A percentile compares a stretch with the other conserved stretches of the same genome.
Evolutionary conservation across 2,329 filamentous ascomycete species (phyloP).

Genomic region (Arthroderma sp.): DNA sequence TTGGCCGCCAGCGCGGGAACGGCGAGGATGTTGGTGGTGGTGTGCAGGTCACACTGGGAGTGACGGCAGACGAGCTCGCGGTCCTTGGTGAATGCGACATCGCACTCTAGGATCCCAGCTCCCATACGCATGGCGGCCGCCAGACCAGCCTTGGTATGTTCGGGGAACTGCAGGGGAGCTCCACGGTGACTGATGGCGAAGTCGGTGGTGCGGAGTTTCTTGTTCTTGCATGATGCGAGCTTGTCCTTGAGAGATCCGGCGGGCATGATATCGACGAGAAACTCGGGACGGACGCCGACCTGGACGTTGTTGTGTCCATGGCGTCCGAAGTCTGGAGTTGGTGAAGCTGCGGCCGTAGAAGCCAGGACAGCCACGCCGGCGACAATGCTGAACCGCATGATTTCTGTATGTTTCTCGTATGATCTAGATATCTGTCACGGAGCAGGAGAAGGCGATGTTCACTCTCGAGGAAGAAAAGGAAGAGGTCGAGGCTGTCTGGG

Average conservation of each 20-base stretch:
- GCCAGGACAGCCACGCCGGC: neutral
- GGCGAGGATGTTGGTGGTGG: constrained; percentile 54
- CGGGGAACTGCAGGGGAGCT: constrained; percentile 51
- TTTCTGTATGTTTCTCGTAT: too few relatives aligned
- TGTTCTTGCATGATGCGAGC: constrained; percentile 48
- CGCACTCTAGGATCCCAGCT: constrained; percentile 55
- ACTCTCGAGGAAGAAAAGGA: too few relatives aligned
- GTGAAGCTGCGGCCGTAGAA: neutral
- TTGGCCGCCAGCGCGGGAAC: constrained; percentile 52
- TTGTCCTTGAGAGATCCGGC: constrained; percentile 47
- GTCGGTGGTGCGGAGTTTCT: constrained; percentile 39
- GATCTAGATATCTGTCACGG: too few relatives aligned
- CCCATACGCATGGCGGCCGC: constrained; percentile 56
- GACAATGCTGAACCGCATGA: too few relatives aligned
- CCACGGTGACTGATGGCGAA: constrained; percentile 55
- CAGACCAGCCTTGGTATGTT: constrained; percentile 50
- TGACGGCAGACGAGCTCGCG: constrained; percentile 56
- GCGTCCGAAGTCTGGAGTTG: neutral
- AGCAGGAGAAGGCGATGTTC: too few relatives aligned
- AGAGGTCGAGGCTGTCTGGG: too few relatives aligned
- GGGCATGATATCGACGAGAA: constrained; percentile 52
- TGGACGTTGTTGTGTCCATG: constrained; percentile 35
- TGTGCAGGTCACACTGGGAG: constrained; percentile 55
- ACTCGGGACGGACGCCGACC: constrained; percentile 53
- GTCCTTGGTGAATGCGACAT: constrained; percentile 55